Evolutionary conservation across 176 grass and related monocot species (phyloP).

Genomic region (Cenchrus fungigraminus): DNA sequence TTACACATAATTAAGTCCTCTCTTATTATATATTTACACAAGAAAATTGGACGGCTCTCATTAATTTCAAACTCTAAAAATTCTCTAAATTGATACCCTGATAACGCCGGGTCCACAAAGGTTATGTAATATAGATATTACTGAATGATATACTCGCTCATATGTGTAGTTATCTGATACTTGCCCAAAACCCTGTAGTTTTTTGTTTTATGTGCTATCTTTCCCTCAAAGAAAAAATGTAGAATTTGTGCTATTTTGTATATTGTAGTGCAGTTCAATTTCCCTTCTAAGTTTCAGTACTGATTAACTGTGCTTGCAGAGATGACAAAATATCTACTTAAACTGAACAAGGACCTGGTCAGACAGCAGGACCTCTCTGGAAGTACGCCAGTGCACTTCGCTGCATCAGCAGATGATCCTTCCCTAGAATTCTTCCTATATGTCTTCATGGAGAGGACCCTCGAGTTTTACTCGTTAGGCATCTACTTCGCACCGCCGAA

Average conservation of each 20-base stretch:
- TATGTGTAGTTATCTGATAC: no score
- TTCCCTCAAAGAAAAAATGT: background rate
- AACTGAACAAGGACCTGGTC: background rate
- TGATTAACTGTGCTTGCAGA: background rate
- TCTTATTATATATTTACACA: no score
- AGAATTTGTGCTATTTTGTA: background rate
- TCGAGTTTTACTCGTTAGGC: background rate
- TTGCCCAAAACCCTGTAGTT: no score
- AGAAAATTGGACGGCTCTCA: no score
- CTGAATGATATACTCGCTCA: no score
- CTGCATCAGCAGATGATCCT: background rate
- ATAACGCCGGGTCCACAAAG: no score
- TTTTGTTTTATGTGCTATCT: no score
- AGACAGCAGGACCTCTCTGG: background rate
- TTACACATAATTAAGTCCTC: no score
- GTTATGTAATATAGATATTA: no score
- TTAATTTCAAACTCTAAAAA: no score
- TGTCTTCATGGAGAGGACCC: background rate
- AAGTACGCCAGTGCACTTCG: background rate
- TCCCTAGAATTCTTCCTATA: background rate
- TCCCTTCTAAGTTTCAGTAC: background rate
- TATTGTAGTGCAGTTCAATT: background rate
- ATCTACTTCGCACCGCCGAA: background rate
- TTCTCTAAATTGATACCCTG: no score
- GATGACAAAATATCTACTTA: background rate